Percentiles rank a stretch among this genome's conserved stretches.
Evolutionary conservation across 139 green algal species (phyloP).

Genomic region (Gonium pectorale): DNA sequence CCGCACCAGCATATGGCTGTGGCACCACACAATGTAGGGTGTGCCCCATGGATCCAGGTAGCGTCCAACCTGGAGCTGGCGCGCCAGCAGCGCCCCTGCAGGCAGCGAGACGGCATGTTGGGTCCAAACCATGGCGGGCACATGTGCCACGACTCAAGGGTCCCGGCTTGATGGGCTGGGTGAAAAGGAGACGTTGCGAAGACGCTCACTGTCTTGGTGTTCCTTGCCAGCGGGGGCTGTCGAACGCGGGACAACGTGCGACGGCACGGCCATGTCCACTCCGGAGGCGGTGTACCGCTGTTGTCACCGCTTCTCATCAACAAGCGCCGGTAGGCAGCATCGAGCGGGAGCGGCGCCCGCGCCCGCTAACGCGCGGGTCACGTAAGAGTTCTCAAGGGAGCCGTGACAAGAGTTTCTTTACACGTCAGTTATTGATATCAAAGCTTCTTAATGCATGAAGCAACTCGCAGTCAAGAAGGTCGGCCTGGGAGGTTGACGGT

Average conservation of each 20-base stretch:
- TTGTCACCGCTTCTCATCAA: too few species aligned
- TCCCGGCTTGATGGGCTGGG: not conserved
- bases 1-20: not conserved
- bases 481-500: too few species aligned
- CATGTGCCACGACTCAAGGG: not conserved
- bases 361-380: too few species aligned
- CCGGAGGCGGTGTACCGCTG: too few species aligned
- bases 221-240: not conserved
- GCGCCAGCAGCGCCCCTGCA: not conserved
- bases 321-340: too few species aligned
- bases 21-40: not conserved
- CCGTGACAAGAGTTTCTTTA: too few species aligned
- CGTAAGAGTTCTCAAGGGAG: too few species aligned
- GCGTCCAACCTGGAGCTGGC: not conserved
- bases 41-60: slow-evolving; percentile 33
- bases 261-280: slow-evolving; percentile 4
- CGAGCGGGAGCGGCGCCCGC: too few species aligned
- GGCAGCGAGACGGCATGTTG: not conserved
- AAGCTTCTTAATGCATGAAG: too few species aligned
- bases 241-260: not conserved
- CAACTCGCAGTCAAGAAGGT: too few species aligned
- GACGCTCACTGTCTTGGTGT: slow-evolving; percentile 1
- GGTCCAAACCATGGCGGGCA: not conserved
- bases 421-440: too few species aligned
- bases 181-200: not conserved